A percentile compares a stretch with the other conserved stretches of the same genome.
Conservation (phyloP, 1,139 yeast species). For the Kurtzmaniella quercitrusa region DNA sequence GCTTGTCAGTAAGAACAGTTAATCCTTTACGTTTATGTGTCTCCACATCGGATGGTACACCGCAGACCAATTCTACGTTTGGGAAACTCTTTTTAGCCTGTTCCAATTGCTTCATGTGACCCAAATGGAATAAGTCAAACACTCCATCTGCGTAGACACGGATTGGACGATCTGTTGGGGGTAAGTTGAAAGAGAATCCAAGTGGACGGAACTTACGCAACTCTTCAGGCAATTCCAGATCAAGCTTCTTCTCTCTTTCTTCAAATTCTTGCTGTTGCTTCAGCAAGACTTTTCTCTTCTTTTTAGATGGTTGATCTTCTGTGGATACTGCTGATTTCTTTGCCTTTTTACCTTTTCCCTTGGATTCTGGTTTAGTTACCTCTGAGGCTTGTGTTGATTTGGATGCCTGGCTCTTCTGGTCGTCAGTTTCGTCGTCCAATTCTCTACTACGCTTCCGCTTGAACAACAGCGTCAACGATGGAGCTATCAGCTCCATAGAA, state of each 20-base stretch:
- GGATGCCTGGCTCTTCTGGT: conserved; percentile 3
- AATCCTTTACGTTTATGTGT: conserved; percentile 92
- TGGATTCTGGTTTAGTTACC: conserved; percentile 9
- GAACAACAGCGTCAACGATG: conserved; percentile 36
- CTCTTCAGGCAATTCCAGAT: conserved; percentile 58
- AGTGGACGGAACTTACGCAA: conserved; percentile 66
- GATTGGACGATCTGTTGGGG: conserved; percentile 82
- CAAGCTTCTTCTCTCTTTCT: conserved; percentile 51
- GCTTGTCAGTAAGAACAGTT: conserved; percentile 83
- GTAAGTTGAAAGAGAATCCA: conserved; percentile 70
- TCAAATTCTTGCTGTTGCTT: conserved; percentile 39
- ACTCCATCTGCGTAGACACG: conserved; percentile 97
- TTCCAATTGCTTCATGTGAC: conserved; percentile 96
- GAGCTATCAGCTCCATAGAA: conserved; percentile 42
- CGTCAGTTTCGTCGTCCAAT: conserved; percentile 12
- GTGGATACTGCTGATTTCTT: conserved; percentile 9
- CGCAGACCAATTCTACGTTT: conserved; percentile 81
- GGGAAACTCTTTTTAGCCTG: conserved; percentile 94
- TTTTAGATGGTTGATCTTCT: conserved; percentile 9
- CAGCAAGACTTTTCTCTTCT: conserved; percentile 21
- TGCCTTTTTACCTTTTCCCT: conserved; percentile 10
- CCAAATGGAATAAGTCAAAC: conserved; percentile 91
- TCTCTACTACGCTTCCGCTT: conserved; percentile 30
- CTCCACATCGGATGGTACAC: conserved; percentile 84
- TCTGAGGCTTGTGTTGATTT: conserved; percentile 3